Percentiles rank a stretch among this genome's conserved stretches.
Evolutionary conservation across 1,284 basidiomycete species (phyloP).

Genomic region (Hortiboletus rubellus): DNA sequence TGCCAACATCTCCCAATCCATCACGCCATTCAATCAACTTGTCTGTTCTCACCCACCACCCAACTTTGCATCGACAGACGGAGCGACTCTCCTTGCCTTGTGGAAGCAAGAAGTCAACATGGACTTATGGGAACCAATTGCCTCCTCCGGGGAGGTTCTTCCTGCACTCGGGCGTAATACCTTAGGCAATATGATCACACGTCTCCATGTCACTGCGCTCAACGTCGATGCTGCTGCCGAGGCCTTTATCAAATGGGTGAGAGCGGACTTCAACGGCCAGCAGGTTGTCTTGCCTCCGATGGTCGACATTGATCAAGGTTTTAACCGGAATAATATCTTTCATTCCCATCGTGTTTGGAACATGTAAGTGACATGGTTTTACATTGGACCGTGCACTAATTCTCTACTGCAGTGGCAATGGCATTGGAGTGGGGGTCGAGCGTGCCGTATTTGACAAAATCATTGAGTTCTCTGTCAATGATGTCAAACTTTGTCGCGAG

Average conservation of each 20-base stretch:
- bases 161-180: background rate
- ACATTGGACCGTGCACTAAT: background rate
- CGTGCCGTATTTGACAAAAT: background rate
- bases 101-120: background rate
- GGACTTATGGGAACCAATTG: background rate
- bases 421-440: background rate
- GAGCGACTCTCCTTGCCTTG: background rate
- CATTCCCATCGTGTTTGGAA: background rate
- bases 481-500: background rate
- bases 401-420: background rate
- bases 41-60: background rate
- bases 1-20: too few relatives aligned
- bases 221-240: background rate
- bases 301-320: too few relatives aligned
- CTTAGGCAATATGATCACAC: background rate
- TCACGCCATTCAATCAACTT: background rate
- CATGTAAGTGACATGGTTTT: background rate
- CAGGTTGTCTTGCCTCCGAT: background rate
- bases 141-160: background rate
- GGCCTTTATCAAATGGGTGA: background rate
- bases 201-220: background rate
- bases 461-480: background rate
- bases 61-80: too few relatives aligned
- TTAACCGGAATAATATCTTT: background rate
- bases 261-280: too few relatives aligned